Percentiles rank a stretch among this genome's conserved stretches.
phyloP scores from a whole-genome alignment of 257 asterid genomes.

The Mitragyna speciosa region DNA sequence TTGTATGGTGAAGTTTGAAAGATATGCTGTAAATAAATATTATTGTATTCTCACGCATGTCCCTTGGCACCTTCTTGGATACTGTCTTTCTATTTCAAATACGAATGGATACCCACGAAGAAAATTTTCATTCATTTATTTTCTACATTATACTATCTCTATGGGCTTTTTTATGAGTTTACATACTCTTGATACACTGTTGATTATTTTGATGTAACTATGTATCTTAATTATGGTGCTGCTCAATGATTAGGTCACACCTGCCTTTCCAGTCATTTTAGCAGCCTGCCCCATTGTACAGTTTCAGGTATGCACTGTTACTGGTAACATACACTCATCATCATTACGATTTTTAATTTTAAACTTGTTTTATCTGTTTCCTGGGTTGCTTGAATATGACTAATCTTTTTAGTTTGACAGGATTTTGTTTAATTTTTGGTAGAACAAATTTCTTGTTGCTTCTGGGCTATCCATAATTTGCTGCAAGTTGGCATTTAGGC shows the following conservation, averaged over 20 bases:
- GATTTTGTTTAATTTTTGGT: too few relatives aligned
- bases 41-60: background rate
- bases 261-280: constrained; percentile 70
- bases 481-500: background rate
- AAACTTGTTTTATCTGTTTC: background rate
- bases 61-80: background rate
- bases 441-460: background rate
- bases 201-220: background rate
- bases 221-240: constrained; percentile 23
- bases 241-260: constrained; percentile 69
- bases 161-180: background rate
- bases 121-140: background rate
- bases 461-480: too few relatives aligned
- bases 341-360: background rate
- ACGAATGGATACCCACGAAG: background rate
- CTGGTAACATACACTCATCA: background rate
- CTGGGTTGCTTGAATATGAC: background rate
- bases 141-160: background rate
- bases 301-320: constrained; percentile 66
- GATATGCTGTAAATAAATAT: background rate
- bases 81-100: background rate
- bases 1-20: background rate
- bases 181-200: background rate
- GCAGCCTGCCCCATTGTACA: constrained; percentile 77
- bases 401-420: background rate